A percentile compares a stretch with the other conserved stretches of the same genome.
phyloP scores from a whole-genome alignment of 2,329 filamentous ascomycete genomes.

The Aspergillus fijiensis region DNA sequence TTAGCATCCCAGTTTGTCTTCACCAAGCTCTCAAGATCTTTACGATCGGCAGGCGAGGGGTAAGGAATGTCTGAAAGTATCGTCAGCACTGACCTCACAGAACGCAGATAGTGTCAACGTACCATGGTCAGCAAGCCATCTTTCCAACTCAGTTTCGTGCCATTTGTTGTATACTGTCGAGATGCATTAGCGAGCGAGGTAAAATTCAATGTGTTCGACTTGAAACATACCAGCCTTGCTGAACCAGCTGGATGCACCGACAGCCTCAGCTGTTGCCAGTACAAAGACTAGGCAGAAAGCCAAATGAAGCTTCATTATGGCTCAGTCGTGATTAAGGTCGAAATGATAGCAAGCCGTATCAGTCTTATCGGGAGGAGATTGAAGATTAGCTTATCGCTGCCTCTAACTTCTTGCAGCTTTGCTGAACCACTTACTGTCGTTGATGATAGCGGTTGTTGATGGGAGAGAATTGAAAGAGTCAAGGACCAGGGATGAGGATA shows the following conservation, averaged over 20 bases:
- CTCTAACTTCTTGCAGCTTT: neutral
- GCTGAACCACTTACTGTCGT: neutral
- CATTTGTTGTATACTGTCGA: constrained; percentile 89
- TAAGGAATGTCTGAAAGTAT: constrained; percentile 67
- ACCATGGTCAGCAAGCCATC: constrained; percentile 88
- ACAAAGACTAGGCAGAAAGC: constrained; percentile 68
- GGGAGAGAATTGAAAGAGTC: neutral
- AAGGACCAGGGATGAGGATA: neutral
- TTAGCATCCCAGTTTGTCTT: constrained; percentile 84
- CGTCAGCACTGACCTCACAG: constrained; percentile 2
- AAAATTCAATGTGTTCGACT: neutral
- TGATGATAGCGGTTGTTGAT: neutral
- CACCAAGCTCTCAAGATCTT: constrained; percentile 89
- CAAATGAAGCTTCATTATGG: constrained; percentile 73
- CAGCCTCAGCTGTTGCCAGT: constrained; percentile 66
- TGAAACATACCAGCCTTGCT: constrained; percentile 70
- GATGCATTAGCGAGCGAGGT: neutral
- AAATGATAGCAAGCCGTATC: neutral
- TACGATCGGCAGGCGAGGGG: constrained; percentile 85
- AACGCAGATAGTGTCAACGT: neutral
- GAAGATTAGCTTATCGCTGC: neutral
- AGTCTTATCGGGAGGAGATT: neutral
- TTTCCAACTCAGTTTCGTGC: constrained; percentile 96
- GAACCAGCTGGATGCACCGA: constrained; percentile 80
- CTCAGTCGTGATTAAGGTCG: neutral